These are phyloP conservation scores for Zygnema cylindricum DNA, from an alignment of 139 green algal species.

Conservation along the genomic window DNA sequence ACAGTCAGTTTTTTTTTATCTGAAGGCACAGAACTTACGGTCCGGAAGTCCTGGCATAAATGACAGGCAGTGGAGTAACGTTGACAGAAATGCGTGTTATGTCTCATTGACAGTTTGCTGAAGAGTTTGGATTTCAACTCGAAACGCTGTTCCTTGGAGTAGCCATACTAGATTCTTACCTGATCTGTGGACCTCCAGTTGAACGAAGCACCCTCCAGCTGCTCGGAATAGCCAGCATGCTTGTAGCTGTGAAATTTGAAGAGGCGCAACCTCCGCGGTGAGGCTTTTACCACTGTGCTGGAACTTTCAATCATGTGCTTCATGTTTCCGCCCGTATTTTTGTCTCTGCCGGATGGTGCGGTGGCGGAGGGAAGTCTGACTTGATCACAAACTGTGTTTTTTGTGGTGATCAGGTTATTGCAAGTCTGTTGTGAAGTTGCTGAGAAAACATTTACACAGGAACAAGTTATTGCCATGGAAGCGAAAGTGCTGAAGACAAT, in stretches of 20 bases:
- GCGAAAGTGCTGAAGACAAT: slow-evolving; percentile 42
- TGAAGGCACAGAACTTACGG: no score
- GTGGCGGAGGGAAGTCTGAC: background rate
- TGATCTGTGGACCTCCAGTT: slow-evolving; percentile 36
- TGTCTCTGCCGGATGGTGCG: background rate
- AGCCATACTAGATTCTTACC: slow-evolving; percentile 41
- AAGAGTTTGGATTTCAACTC: slow-evolving; percentile 46
- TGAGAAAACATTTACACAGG: slow-evolving; percentile 39
- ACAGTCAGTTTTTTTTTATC: no score
- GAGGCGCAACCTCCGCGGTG: slow-evolving; percentile 47
- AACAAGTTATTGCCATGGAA: slow-evolving; percentile 52
- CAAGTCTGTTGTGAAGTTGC: slow-evolving; percentile 44
- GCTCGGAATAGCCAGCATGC: slow-evolving; percentile 56
- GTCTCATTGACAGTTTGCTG: slow-evolving; percentile 46
- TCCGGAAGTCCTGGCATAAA: no score
- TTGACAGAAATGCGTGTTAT: no score
- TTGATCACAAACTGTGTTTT: background rate
- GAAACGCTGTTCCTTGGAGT: slow-evolving; percentile 59
- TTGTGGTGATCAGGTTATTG: slow-evolving; percentile 41
- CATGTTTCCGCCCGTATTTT: background rate
- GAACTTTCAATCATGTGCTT: background rate
- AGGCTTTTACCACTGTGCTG: slow-evolving; percentile 1
- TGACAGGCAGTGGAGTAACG: no score
- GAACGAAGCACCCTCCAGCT: slow-evolving; percentile 44
- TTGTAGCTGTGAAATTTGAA: slow-evolving; percentile 56